Evolutionary conservation across 2,329 filamentous ascomycete genomes (phyloP), one percentile per base, ranked within the genome.

Genomic region (Magnaporthiopsis incrustans): DNA sequence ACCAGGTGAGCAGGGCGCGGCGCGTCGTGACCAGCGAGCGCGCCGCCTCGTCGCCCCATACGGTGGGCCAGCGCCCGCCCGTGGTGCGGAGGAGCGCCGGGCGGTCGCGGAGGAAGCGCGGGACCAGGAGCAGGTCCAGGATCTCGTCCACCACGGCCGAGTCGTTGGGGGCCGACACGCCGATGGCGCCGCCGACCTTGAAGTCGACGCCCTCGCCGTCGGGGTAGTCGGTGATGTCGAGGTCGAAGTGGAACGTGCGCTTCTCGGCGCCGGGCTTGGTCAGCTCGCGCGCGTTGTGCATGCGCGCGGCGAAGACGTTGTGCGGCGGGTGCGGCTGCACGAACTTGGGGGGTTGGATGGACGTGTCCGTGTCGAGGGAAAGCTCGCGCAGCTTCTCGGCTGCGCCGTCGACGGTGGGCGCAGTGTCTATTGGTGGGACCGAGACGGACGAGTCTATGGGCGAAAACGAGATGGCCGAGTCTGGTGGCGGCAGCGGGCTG

Each of bases 291-390:
- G 92, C 86, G 70, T 88, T 88, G 76, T 92, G 89, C 60, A 99
- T 85, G 67, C 88, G 91, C n/a, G 94, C 93, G 1, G 92, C 89
- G 76, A 90, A 96, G 66, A 98, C 92, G 68, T 94, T 83, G 76
- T 96, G 95, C 0, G 95, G 95, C 64, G 92, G 92, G 74, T 99
- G 95, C 32, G 95, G 95, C 74, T 97, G 92, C 63, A 99, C 93
- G 71, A 93, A 99, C 65, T 82, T 83, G 8, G 95, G 95, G 25
- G 95, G 94, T 72, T 94, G 89, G 66, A 86, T 81, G 12, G 77
- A 73, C 3, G 85, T 87, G 70, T 88, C 81, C 64, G 86, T 73
- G 56, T 30, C 77, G 25, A 80, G 71, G 57, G 69, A 69, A 11
- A 76, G 71, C 38, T 71, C 71, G 53, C 35, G 61, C 25, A 63